phyloP scores from a whole-genome alignment of 2,329 filamentous ascomycete genomes.

The Pyricularia sp. region DNA sequence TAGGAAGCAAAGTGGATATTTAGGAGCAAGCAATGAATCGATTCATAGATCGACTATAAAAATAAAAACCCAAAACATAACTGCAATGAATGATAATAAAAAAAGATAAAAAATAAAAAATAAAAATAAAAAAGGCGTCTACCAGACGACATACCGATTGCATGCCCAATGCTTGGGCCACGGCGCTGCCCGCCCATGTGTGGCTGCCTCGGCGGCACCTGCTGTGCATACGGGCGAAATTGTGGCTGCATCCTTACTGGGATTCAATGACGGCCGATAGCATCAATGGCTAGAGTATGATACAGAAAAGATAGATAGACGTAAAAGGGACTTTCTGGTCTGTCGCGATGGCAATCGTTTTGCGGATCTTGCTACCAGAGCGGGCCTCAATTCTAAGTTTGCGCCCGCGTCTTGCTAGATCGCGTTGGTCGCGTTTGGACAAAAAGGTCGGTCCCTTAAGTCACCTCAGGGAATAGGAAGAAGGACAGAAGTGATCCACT shows the following conservation, averaged over 20 bases:
- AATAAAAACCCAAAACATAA: not conserved
- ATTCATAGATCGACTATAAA: not conserved
- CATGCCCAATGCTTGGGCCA: slow-evolving; percentile 21
- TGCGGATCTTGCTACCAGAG: not conserved
- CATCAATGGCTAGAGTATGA: slow-evolving; percentile 11
- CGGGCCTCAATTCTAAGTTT: not conserved
- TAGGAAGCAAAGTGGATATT: not conserved
- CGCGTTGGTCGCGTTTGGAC: not conserved
- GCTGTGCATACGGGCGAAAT: slow-evolving; percentile 39
- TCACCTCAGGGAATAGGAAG: not conserved
- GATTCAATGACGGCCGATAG: not conserved
- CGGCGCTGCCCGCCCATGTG: slow-evolving; percentile 39
- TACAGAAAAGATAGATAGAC: not conserved
- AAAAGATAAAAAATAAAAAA: not conserved
- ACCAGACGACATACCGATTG: slow-evolving; percentile 32
- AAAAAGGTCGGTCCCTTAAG: not conserved
- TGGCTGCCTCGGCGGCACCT: slow-evolving; percentile 37
- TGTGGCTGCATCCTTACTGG: slow-evolving; percentile 37
- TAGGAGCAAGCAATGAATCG: not conserved
- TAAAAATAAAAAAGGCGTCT: not conserved
- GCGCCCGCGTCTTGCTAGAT: not conserved
- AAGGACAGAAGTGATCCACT: not conserved
- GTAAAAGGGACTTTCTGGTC: not conserved
- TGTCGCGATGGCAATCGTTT: not conserved
- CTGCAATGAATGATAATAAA: not conserved